A percentile compares a stretch with the other conserved stretches of the same genome.
phyloP scores from a whole-genome alignment of 2,329 filamentous ascomycete genomes.

The Exophiala calicioides region DNA sequence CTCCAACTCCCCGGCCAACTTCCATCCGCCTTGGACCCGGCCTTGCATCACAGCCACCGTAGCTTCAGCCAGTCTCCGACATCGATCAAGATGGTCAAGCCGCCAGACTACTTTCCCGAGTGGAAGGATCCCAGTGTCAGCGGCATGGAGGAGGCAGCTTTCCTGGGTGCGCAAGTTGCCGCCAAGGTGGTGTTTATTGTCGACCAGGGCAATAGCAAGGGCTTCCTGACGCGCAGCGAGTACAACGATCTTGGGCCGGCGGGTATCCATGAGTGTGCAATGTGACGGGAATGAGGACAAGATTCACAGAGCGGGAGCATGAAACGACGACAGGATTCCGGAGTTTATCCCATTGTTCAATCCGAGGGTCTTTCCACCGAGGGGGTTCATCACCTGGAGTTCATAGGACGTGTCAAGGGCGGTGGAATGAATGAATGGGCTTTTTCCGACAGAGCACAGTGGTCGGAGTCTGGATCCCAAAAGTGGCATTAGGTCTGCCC shows the following conservation, averaged over 20 bases:
- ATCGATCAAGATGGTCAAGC: slow-evolving; percentile 73
- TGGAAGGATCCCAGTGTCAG: slow-evolving; percentile 71
- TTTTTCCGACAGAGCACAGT: no score
- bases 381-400: no score
- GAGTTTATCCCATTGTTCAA: no score
- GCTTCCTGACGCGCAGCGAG: slow-evolving; percentile 67
- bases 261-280: slow-evolving; percentile 60
- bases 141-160: slow-evolving; percentile 77
- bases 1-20: slow-evolving; percentile 41
- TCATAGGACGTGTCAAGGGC: no score
- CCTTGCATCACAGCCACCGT: slow-evolving; percentile 54
- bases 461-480: no score
- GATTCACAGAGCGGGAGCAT: no score
- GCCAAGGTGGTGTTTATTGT: slow-evolving; percentile 72
- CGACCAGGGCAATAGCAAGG: slow-evolving; percentile 66
- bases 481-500: no score
- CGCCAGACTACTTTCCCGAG: slow-evolving; percentile 84
- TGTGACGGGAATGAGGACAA: no score
- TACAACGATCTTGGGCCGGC: slow-evolving; percentile 68
- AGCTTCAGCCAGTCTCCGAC: slow-evolving; percentile 76
- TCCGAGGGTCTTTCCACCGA: no score
- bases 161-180: slow-evolving; percentile 84
- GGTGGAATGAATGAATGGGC: no score
- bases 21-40: slow-evolving; percentile 33
- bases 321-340: no score